Evolutionary conservation across 768 basidiomycete species (phyloP).

Genomic region (Pilatotrama ljubarskyi): DNA sequence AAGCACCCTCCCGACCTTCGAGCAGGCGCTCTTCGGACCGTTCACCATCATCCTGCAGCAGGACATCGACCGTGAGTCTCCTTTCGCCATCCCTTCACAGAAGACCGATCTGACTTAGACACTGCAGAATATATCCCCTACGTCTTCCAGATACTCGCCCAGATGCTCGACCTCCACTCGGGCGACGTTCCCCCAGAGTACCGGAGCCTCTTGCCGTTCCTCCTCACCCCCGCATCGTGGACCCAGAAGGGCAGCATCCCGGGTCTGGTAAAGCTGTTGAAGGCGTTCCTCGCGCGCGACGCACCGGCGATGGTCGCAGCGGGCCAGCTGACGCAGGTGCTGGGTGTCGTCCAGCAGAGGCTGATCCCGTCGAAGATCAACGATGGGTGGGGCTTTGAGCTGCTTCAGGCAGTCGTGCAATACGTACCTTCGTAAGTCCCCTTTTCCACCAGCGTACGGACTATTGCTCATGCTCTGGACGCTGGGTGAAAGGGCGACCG

Average conservation of each 20-base stretch:
- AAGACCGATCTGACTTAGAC: neutral
- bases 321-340: slow-evolving; percentile 73
- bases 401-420: slow-evolving; percentile 75
- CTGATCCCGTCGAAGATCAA: slow-evolving; percentile 85
- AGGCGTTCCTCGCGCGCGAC: slow-evolving; percentile 79
- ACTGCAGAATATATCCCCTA: slow-evolving; percentile 91
- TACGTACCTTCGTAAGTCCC: slow-evolving; percentile 69
- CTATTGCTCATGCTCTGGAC: no score
- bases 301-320: slow-evolving; percentile 61
- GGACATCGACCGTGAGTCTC: slow-evolving; percentile 82
- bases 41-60: slow-evolving; percentile 87
- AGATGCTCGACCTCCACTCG: slow-evolving; percentile 86
- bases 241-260: slow-evolving; percentile 94
- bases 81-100: neutral
- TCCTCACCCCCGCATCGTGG: slow-evolving; percentile 87
- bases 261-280: slow-evolving; percentile 84
- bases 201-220: slow-evolving; percentile 72
- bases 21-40: slow-evolving; percentile 78
- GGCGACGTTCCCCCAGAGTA: slow-evolving; percentile 72
- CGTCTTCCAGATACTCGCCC: slow-evolving; percentile 93
- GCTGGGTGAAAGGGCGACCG: slow-evolving; percentile 46
- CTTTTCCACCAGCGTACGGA: neutral
- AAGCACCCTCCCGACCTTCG: slow-evolving; percentile 69
- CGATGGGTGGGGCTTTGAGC: slow-evolving; percentile 89
- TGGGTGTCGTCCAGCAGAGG: slow-evolving; percentile 89